A percentile compares a stretch with the other conserved stretches of the same genome.
These are phyloP conservation scores for Tolypocladium ophioglossoides DNA, from an alignment of 2,329 filamentous ascomycete species.

Conservation along the genomic window DNA sequence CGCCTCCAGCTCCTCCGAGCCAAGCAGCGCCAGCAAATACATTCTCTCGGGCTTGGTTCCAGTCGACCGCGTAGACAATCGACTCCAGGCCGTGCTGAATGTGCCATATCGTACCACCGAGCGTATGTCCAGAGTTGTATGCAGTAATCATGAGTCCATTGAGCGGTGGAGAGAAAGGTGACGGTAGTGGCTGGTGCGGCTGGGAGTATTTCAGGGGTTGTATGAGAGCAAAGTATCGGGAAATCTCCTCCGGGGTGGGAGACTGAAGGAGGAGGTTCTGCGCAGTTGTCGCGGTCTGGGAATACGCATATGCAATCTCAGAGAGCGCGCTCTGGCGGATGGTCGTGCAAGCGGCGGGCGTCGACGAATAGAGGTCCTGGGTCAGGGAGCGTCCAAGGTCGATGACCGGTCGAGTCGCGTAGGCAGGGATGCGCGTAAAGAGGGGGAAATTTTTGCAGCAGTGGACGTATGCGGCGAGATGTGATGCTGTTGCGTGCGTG, in stretches of 20 bases:
- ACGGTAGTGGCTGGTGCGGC: constrained; percentile 79
- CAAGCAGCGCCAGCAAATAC: constrained; percentile 89
- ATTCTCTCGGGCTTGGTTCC: constrained; percentile 96
- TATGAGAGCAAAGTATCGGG: constrained; percentile 81
- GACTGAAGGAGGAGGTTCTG: constrained; percentile 53
- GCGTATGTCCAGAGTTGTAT: constrained; percentile 90
- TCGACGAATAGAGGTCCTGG: constrained; percentile 86
- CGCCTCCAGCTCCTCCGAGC: constrained; percentile 71
- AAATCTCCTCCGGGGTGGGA: constrained; percentile 80
- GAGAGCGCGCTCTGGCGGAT: constrained; percentile 65
- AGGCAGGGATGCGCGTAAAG: constrained; percentile 86
- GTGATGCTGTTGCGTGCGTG: constrained; percentile 84
- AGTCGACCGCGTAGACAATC: constrained; percentile 94
- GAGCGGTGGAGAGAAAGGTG: constrained; percentile 77
- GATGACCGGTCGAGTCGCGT: constrained; percentile 88
- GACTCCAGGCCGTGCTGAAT: constrained; percentile 95
- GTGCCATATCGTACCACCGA: constrained; percentile 98
- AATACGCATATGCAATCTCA: constrained; percentile 45
- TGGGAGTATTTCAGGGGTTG: constrained; percentile 95
- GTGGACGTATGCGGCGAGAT: constrained; percentile 88
- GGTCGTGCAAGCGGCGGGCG: constrained; percentile 76
- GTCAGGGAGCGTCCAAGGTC: constrained; percentile 82
- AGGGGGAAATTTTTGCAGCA: constrained; percentile 94
- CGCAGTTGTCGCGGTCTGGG: constrained; percentile 36
- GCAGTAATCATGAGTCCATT: constrained; percentile 91